Percentiles rank a stretch among this genome's conserved stretches.
Conservation (phyloP, 805 yeast genomes). For the Saccharomycopsis malanga region DNA sequence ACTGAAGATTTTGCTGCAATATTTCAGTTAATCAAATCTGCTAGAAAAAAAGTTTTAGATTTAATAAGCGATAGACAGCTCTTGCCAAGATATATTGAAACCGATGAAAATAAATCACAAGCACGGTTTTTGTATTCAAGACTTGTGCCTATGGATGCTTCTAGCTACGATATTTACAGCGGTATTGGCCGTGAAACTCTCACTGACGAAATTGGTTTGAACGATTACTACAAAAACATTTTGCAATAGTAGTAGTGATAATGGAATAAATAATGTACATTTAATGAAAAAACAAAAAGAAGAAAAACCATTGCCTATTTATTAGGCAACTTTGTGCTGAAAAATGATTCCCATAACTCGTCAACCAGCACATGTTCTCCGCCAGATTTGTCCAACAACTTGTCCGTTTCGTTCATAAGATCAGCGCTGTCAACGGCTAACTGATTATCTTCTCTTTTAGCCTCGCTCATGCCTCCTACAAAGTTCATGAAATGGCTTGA, state of each 20-base stretch:
- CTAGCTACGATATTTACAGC: not conserved
- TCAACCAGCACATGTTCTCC: conserved; percentile 54
- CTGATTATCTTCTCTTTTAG: conserved; percentile 23
- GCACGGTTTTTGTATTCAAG: conserved; percentile 43
- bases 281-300: no score
- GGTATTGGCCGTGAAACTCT: not conserved
- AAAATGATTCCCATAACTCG: conserved; percentile 60
- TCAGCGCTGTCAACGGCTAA: conserved; percentile 49
- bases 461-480: conserved; percentile 23
- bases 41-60: not conserved
- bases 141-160: conserved; percentile 32
- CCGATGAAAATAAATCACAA: conserved; percentile 45
- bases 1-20: conserved; percentile 5
- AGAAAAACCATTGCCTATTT: no score
- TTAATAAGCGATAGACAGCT: conserved; percentile 31
- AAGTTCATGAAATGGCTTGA: conserved; percentile 8
- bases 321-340: no score
- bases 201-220: conserved; percentile 22
- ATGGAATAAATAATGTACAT: no score
- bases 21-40: conserved; percentile 1
- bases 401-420: conserved; percentile 43
- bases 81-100: conserved; percentile 39
- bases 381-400: conserved; percentile 41
- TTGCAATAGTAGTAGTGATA: no score
- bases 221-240: conserved; percentile 17